Evolutionary conservation across 306 rosid genomes (phyloP).

Genomic region (Cicer pinnatifidum): DNA sequence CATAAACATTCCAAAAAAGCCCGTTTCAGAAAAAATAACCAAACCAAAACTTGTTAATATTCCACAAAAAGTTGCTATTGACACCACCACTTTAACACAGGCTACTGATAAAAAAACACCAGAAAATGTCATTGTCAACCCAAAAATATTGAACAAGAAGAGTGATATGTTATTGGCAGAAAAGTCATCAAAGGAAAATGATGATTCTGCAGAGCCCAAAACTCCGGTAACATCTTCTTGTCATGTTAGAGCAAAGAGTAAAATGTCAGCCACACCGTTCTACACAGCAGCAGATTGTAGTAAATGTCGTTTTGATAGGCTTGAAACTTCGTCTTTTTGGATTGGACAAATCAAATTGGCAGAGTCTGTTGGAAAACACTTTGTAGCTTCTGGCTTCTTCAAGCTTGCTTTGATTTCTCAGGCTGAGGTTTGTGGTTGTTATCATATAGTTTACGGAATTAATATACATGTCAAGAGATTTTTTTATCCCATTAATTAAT

Average conservation of each 20-base stretch:
- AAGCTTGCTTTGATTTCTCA: constrained; percentile 45
- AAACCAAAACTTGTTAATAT: constrained; percentile 24
- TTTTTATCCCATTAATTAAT: too few relatives aligned
- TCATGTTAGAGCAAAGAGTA: constrained; percentile 17
- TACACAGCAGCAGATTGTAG: constrained; percentile 45
- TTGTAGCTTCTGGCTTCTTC: constrained; percentile 39
- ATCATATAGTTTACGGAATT: not conserved
- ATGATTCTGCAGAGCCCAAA: constrained; percentile 37
- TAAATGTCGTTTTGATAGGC: constrained; percentile 51
- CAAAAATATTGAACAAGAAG: constrained; percentile 4
- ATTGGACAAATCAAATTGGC: constrained; percentile 47
- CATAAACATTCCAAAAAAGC: constrained; percentile 39
- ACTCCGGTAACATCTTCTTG: constrained; percentile 31
- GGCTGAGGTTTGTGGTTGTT: constrained; percentile 38
- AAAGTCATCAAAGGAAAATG: not conserved
- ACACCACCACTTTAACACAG: not conserved
- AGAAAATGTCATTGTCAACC: constrained; percentile 12
- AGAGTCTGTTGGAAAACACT: constrained; percentile 48
- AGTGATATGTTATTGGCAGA: not conserved
- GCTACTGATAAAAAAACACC: not conserved
- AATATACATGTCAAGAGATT: too few relatives aligned
- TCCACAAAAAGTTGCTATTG: not conserved
- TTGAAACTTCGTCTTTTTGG: constrained; percentile 45
- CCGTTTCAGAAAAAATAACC: not conserved
- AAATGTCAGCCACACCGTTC: constrained; percentile 39